Conservation (phyloP, 306 rosid species). For the Erythrophleum fordii region DNA sequence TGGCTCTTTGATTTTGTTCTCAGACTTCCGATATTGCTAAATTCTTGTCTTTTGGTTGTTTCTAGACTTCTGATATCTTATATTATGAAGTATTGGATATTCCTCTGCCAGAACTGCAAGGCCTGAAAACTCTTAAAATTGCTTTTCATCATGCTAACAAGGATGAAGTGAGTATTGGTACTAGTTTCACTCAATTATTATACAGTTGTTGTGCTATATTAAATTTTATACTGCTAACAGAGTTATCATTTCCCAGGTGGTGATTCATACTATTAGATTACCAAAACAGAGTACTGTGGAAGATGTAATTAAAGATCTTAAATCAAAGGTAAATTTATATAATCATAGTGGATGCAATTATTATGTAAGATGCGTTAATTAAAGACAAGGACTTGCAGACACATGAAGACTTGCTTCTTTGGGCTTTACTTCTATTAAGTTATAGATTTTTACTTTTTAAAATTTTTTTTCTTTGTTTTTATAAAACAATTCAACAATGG, state of each 20-base stretch:
- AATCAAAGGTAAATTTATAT: conserved; percentile 56
- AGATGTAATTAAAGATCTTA: conserved; percentile 72
- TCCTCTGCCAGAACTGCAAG: conserved; percentile 84
- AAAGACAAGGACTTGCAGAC: not conserved
- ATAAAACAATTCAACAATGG: not conserved
- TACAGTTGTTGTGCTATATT: not conserved
- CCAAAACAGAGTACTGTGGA: conserved; percentile 81
- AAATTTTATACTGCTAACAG: conserved; percentile 5
- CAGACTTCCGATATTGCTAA: conserved; percentile 3
- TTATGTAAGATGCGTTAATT: not conserved
- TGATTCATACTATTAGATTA: conserved; percentile 73
- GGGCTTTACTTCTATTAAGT: not conserved
- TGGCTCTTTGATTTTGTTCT: not conserved
- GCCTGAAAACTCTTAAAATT: conserved; percentile 79
- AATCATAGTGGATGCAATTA: not conserved
- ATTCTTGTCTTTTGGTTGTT: conserved; percentile 12
- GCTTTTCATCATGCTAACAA: conserved; percentile 79
- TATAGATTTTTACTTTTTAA: not conserved
- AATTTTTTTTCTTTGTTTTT: not conserved
- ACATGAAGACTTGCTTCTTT: not conserved
- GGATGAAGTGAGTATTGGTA: conserved; percentile 67
- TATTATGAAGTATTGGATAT: conserved; percentile 84
- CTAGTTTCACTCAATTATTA: not conserved
- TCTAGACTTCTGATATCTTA: conserved; percentile 69
- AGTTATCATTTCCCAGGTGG: conserved; percentile 56